Conservation (phyloP, 1,284 basidiomycete species). For the Fistulina hepatica region DNA sequence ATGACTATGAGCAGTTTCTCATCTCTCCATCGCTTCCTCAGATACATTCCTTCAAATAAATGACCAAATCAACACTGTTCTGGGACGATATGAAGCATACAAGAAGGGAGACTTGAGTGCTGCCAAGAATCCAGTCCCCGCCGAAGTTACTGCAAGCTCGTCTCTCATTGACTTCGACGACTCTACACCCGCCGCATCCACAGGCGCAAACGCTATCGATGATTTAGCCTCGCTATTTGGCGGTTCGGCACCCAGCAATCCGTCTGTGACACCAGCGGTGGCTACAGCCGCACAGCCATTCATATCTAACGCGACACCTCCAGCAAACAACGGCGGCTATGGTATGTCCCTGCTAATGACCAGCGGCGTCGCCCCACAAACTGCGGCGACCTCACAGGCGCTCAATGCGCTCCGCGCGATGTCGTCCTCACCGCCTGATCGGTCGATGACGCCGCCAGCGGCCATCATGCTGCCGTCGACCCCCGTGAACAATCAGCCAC, state of each 20-base stretch:
- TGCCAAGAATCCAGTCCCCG: conserved; percentile 53
- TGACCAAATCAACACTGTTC: conserved; percentile 91
- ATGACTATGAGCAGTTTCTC: neutral
- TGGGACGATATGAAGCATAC: conserved; percentile 86
- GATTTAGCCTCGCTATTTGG: conserved; percentile 54
- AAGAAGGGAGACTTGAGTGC: conserved; percentile 77
- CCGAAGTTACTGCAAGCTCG: conserved; percentile 35
- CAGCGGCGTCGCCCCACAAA: neutral
- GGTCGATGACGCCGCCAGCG: neutral
- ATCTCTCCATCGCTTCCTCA: conserved; percentile 20
- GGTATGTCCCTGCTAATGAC: neutral
- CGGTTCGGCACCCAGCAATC: conserved; percentile 10
- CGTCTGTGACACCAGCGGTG: conserved; percentile 18
- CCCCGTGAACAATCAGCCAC: conserved; percentile 4
- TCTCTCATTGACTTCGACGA: conserved; percentile 74
- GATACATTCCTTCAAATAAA: conserved; percentile 94
- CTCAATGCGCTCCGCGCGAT: conserved; percentile 24
- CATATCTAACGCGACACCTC: conserved; percentile 9
- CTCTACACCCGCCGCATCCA: conserved; percentile 18
- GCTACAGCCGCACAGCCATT: conserved; percentile 12
- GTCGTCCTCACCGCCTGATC: neutral
- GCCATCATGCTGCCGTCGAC: conserved; percentile 13
- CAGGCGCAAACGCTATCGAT: conserved; percentile 25
- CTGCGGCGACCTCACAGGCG: conserved; percentile 19
- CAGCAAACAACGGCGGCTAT: conserved; percentile 1